Percentiles rank a stretch among this genome's conserved stretches.
Evolutionary conservation across 2,329 filamentous ascomycete species (phyloP).

Genomic region (Trichoderma arundinaceum): DNA sequence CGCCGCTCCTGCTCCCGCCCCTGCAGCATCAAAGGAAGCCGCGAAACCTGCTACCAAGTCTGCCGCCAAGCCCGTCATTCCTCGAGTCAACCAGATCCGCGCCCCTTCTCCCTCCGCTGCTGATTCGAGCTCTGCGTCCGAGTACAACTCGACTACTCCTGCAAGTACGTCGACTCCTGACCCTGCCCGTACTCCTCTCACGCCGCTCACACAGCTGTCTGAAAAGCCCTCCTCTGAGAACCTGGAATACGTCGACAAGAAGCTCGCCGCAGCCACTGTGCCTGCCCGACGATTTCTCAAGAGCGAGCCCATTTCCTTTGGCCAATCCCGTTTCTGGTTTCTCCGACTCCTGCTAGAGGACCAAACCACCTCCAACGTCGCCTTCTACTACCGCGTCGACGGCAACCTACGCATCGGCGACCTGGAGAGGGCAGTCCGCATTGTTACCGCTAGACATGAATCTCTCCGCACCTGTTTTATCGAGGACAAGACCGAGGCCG

Average conservation of each 20-base stretch:
- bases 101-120: too few relatives aligned
- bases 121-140: too few relatives aligned
- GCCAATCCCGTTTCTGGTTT: slow-evolving; percentile 52
- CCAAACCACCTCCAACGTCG: slow-evolving; percentile 49
- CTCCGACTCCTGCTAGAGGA: slow-evolving; percentile 44
- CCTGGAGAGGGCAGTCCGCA: slow-evolving; percentile 44
- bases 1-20: too few relatives aligned
- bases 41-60: too few relatives aligned
- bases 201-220: neutral
- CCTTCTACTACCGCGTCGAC: slow-evolving; percentile 40
- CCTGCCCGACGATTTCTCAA: slow-evolving; percentile 22
- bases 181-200: too few relatives aligned
- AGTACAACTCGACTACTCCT: too few relatives aligned
- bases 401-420: slow-evolving; percentile 42
- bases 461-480: slow-evolving; percentile 44
- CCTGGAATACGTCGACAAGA: too few relatives aligned
- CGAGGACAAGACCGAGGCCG: slow-evolving; percentile 30
- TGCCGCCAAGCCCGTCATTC: too few relatives aligned
- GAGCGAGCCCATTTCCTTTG: slow-evolving; percentile 45
- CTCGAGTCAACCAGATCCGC: too few relatives aligned
- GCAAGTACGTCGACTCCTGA: too few relatives aligned
- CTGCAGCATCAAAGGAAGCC: too few relatives aligned
- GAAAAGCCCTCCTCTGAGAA: neutral
- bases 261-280: too few relatives aligned
- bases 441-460: slow-evolving; percentile 43